These are phyloP conservation scores for Dendrostoma leiphaemia DNA, from an alignment of 2,329 filamentous ascomycete species.

Conservation along the genomic window DNA sequence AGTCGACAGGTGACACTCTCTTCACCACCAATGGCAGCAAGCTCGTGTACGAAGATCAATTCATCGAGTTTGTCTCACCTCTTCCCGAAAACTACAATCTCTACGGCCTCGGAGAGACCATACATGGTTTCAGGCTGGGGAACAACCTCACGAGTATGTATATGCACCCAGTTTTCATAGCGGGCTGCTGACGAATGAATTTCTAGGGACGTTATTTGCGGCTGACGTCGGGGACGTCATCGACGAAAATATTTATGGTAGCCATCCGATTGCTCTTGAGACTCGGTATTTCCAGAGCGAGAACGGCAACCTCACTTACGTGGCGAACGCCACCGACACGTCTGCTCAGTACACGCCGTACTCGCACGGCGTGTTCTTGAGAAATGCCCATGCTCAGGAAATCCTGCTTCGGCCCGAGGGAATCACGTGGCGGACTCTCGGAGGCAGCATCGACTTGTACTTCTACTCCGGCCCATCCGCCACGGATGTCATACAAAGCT, in stretches of 20 bases:
- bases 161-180: background rate
- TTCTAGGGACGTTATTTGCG: constrained; percentile 51
- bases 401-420: constrained; percentile 61
- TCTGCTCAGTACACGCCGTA: constrained; percentile 59
- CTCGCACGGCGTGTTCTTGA: constrained; percentile 74
- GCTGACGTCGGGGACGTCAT: constrained; percentile 67
- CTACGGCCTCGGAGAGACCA: constrained; percentile 72
- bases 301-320: constrained; percentile 47
- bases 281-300: constrained; percentile 69
- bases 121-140: constrained; percentile 68
- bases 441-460: constrained; percentile 76
- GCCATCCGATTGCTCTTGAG: constrained; percentile 76
- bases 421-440: constrained; percentile 72
- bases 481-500: constrained; percentile 66
- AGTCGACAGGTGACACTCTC: constrained; percentile 60
- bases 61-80: constrained; percentile 67
- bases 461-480: constrained; percentile 74
- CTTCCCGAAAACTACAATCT: constrained; percentile 72
- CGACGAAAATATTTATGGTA: constrained; percentile 70
- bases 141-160: constrained; percentile 65
- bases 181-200: background rate
- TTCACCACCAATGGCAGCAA: constrained; percentile 65
- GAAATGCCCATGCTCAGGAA: constrained; percentile 77
- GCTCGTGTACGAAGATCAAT: constrained; percentile 74
- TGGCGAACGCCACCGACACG: constrained; percentile 51